Evolutionary conservation across 2,329 filamentous ascomycete species (phyloP).

Genomic region (Microcyclospora tardicrescens): DNA sequence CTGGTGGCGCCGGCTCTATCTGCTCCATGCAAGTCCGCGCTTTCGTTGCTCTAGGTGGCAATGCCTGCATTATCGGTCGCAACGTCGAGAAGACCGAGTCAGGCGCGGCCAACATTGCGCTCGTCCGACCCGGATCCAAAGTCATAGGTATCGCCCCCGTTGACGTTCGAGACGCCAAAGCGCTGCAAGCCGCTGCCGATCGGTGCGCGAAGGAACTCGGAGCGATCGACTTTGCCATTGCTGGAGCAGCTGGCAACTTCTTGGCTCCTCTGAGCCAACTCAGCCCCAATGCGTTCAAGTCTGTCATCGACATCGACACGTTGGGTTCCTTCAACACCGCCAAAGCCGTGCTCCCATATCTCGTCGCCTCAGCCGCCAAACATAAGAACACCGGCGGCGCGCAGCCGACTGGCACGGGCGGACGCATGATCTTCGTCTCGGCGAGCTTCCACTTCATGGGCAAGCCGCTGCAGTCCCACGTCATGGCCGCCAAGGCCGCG

Average conservation of each 20-base stretch:
- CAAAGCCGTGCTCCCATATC: conserved; percentile 76
- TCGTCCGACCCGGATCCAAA: conserved; percentile 62
- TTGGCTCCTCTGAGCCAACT: conserved; percentile 72
- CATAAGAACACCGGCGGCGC: conserved; percentile 47
- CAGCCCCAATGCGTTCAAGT: conserved; percentile 80
- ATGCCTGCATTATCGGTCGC: conserved; percentile 87
- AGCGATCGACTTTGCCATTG: conserved; percentile 82
- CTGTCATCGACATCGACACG: conserved; percentile 93
- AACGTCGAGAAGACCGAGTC: conserved; percentile 77
- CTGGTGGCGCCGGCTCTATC: conserved; percentile 84
- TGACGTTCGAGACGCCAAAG: conserved; percentile 55
- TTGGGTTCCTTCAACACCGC: conserved; percentile 88
- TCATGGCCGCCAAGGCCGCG: conserved; percentile 80
- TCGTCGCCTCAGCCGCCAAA: conserved; percentile 59
- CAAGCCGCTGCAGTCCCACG: conserved; percentile 74
- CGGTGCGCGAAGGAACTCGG: conserved; percentile 72
- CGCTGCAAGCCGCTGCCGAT: conserved; percentile 60
- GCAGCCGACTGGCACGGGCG: conserved; percentile 43
- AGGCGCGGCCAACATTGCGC: conserved; percentile 69
- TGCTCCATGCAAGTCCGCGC: conserved; percentile 90
- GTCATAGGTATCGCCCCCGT: conserved; percentile 71
- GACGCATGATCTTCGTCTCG: conserved; percentile 79
- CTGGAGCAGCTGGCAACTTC: conserved; percentile 93
- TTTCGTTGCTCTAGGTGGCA: conserved; percentile 77
- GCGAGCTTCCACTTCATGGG: conserved; percentile 87